Conservation (phyloP, 768 basidiomycete species). For the Suillus cothurnatus region DNA sequence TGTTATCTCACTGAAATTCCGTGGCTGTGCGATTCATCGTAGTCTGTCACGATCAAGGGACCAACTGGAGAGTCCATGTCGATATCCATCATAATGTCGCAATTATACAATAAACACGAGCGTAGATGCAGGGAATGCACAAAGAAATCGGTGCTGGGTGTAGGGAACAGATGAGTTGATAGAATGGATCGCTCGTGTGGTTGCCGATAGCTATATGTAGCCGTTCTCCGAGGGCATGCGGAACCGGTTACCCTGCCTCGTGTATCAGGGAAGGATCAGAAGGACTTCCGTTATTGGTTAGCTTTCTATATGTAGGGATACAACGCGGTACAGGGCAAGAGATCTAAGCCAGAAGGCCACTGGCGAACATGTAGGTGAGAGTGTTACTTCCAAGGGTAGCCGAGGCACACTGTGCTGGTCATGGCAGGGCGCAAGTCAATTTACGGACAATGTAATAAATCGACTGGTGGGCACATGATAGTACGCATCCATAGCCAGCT, state of each 20-base stretch:
- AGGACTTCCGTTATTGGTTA: slow-evolving; percentile 3
- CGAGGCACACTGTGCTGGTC: slow-evolving; percentile 15
- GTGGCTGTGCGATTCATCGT: slow-evolving; percentile 20
- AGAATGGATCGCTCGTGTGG: slow-evolving; percentile 1
- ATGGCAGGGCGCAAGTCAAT: slow-evolving; percentile 11
- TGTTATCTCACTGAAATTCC: slow-evolving; percentile 25
- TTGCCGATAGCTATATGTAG: slow-evolving; percentile 29
- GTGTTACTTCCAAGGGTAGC: slow-evolving; percentile 9
- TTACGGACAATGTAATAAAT: slow-evolving; percentile 6
- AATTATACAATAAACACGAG: slow-evolving; percentile 1
- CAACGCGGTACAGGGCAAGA: slow-evolving; percentile 1
- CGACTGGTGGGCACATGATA: background rate
- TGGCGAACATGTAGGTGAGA: slow-evolving; percentile 3
- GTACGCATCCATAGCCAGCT: background rate
- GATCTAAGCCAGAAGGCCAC: slow-evolving; percentile 1
- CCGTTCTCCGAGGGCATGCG: slow-evolving; percentile 24
- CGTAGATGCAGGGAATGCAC: slow-evolving; percentile 1
- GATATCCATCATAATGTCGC: slow-evolving; percentile 29
- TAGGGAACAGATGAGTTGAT: slow-evolving; percentile 10
- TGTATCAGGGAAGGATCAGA: slow-evolving; percentile 24
- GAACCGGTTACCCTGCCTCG: slow-evolving; percentile 30
- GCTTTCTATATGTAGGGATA: slow-evolving; percentile 4
- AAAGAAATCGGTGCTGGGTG: slow-evolving; percentile 18
- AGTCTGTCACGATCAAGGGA: slow-evolving; percentile 28
- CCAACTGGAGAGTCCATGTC: slow-evolving; percentile 36